Base-by-base conservation (phyloP, 768 basidiomycete genomes). In the Sistotremastrum suecicum region DNA sequence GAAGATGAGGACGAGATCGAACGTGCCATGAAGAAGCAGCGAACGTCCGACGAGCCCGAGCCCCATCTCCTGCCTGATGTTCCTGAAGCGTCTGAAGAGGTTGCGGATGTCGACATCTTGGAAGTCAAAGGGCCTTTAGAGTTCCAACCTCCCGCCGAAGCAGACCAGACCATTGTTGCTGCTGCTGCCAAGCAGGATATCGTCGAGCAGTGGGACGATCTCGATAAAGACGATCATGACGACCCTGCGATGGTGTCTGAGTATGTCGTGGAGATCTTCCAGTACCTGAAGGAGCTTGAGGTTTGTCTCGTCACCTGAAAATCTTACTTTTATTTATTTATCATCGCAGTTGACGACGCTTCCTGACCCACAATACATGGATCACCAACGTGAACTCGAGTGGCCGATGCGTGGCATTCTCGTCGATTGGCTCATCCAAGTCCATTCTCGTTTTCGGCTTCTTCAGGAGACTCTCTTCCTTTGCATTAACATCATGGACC, bases 231-330 rank as follows among this genome's bases (percentile, higher is more conserved):
- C 20, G 92, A 97, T 59, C 76, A 68, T 44, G 89, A 91, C 42
- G 94, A 99, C 57, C 95, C 94, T 9, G 70, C 88, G 49, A 97
- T 97, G 92, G 92, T 95, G 52, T 83, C 82, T 65, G 89, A 97
- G 63, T 99, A 99, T 57, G 92, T 95, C 43, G 69, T 69, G 29
- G 95, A 98, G 48, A 91, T 98, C 50, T 92, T 91, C 66, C 68
- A 83, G 47, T 98, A 99, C 65, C 73, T 97, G 66, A 85, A 81
- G 59, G 65, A 75, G 50, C 69, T 80, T 48, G 90, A 97, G 76
- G 91, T 91, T 57, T 41, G 69, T 35, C 31, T 37, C 30, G 7
- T 31, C 51, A 36, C 39, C 37, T 38, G 37, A 41, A 30, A 11
- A 9, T 4, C 39, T 33, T 51, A 46, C 37, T 20, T 43, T 31